Base-by-base conservation (phyloP, 305 asterid genomes). In the Petunia hybrid region DNA sequence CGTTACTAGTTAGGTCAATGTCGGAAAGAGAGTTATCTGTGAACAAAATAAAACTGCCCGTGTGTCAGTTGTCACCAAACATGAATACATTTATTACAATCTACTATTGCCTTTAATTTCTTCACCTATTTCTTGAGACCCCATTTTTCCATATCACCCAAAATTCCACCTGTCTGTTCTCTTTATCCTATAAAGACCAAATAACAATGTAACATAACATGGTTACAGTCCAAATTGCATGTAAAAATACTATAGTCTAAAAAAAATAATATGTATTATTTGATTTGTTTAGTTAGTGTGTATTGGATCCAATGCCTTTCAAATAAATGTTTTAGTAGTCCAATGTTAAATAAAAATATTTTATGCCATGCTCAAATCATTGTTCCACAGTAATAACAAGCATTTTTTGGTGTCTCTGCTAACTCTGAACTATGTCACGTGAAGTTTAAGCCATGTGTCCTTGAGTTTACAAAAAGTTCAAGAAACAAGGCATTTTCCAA, bases 401-500 rank as follows among this genome's bases (percentile, higher is more conserved):
- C 70, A 82, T 86, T 82, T 85, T 85, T 82, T 82, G 85, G 88
- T 74, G 79, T 74, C 79, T 61, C 60, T 82, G 81, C 75, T 46
- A 67, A 45, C 73, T 57, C 83, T 84, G 86, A 55, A 40, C 79
- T 46, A 46, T 78, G 82, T 83, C 89, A 85, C 89, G 91, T 84
- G 90, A 85, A 45, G 12, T 78, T 35, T 65, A 82, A 78, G 85
- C 74, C 88, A 82, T 59, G 84, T 85, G 87, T 85, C 81, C 68
- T 41, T 57, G 63, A 38, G 51, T 4, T 16, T 60, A 39, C 77
- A 43, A 82, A 60, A 40, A 56, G 14, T 76, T 41, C 51, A 5
- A 76, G 60, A 55, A 48, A 1, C 63, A 46, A 45, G 60, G 8
- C 40, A 1, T 3, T 13, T 35, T 63, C 64, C 78, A 74, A 74